Base-by-base conservation (phyloP, 139 green algal genomes). In the Diplosphaera chodatii region DNA sequence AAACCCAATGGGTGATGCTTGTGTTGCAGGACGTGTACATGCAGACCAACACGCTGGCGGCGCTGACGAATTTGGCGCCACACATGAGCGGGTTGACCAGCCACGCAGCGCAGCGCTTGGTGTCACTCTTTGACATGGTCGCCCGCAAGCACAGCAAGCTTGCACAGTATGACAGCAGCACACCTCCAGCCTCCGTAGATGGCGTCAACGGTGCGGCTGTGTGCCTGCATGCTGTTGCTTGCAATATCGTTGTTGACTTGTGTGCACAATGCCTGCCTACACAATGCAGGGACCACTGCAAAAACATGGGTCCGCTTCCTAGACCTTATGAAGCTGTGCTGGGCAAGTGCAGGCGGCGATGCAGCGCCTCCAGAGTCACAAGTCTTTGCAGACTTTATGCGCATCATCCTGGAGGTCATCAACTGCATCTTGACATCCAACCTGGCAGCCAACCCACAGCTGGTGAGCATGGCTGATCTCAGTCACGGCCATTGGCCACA, bases 11-110 rank as follows among this genome's bases (percentile, higher is more conserved):
- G 8, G 10, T n/a, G 25, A 59, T n/a, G 10, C 16, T 25, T 59
- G 13, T 3, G 18, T 23, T 59, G 48, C 48, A 56, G 69, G 91
- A 96, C 73, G 77, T 93, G 62, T 94, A 92, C 71, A 78, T 96
- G 64, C 91, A 93, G 64, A 96, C 88, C 70, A 97, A 96, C 77
- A 92, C 85, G n/a, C 83, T 96, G 32, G 91, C 91, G 4, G 89
- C 87, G 5, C 76, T 97, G 56, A 85, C 91, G 40, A 97, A 97
- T 63, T 74, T 96, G 37, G 91, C 90, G 25, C 89, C 90, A 33
- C 81, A 93, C 77, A 78, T 87, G 29, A 65, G 74, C 15, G 69
- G 73, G 64, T 73, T 97, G 55, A 86, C 84, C 74, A 71, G 83
- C 3, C 86, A 93, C 70, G 89, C 91, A 1, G 85, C 90, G 21